These are phyloP conservation scores for Neofusicoccum umdonicola DNA, from an alignment of 2,329 filamentous ascomycete genomes.

Conservation along the genomic window DNA sequence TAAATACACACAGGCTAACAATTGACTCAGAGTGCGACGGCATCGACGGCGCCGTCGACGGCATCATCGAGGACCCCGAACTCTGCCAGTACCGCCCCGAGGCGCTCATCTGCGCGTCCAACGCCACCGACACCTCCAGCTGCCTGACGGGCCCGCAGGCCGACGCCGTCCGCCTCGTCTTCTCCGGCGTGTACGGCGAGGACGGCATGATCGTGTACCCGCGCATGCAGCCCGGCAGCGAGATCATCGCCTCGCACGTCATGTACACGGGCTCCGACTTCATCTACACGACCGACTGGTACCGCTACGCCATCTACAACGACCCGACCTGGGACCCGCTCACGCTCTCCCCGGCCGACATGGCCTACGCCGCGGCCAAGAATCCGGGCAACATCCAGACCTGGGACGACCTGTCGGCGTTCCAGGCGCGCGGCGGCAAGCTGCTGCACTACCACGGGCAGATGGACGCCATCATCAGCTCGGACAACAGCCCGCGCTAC, in stretches of 20 bases:
- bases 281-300: constrained; percentile 48
- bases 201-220: constrained; percentile 50
- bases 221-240: constrained; percentile 50
- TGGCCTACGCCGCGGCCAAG: constrained; percentile 36
- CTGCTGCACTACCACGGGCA: constrained; percentile 49
- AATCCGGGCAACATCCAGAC: constrained; percentile 40
- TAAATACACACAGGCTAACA: neutral
- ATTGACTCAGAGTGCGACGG: constrained; percentile 43
- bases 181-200: constrained; percentile 41
- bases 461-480: constrained; percentile 45
- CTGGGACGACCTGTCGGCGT: constrained; percentile 40
- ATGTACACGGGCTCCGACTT: constrained; percentile 41
- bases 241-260: constrained; percentile 27
- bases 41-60: constrained; percentile 49
- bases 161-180: constrained; percentile 43
- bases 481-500: constrained; percentile 47
- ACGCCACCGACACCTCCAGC: constrained; percentile 33
- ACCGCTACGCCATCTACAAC: constrained; percentile 49
- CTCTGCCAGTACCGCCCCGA: constrained; percentile 46
- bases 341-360: constrained; percentile 41
- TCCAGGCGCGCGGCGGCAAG: constrained; percentile 43
- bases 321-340: constrained; percentile 43
- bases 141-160: constrained; percentile 48
- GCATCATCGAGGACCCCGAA: constrained; percentile 47
- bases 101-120: constrained; percentile 35